These are phyloP conservation scores for Sisymbrium altissimum DNA, from an alignment of 345 rosid species.

Conservation along the genomic window DNA sequence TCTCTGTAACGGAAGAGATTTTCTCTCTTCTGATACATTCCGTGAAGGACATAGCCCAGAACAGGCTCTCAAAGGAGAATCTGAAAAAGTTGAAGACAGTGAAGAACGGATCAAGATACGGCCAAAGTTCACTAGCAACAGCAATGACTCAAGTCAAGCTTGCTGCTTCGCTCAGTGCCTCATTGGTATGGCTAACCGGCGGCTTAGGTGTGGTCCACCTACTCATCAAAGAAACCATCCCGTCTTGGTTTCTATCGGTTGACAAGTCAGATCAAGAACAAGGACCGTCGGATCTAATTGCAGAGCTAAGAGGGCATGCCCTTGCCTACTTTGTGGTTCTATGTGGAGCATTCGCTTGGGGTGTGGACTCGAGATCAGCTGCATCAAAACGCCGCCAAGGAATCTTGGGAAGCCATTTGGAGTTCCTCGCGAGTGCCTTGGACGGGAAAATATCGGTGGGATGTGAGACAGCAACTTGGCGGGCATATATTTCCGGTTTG, in stretches of 20 bases:
- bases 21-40: constrained; percentile 77
- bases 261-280: constrained; percentile 53
- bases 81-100: constrained; percentile 54
- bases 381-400: constrained; percentile 70
- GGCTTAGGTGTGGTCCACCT: constrained; percentile 69
- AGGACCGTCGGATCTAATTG: constrained; percentile 54
- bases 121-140: constrained; percentile 66
- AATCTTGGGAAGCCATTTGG: constrained; percentile 63
- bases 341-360: constrained; percentile 92
- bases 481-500: constrained; percentile 68
- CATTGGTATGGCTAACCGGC: constrained; percentile 85
- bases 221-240: constrained; percentile 77
- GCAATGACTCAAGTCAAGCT: constrained; percentile 79
- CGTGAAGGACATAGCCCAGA: constrained; percentile 65
- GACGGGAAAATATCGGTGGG: constrained; percentile 91
- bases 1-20: constrained; percentile 70
- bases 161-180: constrained; percentile 89
- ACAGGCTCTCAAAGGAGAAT: constrained; percentile 48
- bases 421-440: constrained; percentile 74
- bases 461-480: constrained; percentile 68
- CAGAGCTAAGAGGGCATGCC: constrained; percentile 77
- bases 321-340: constrained; percentile 79
- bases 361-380: constrained; percentile 65
- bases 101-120: constrained; percentile 62
- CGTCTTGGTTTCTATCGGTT: constrained; percentile 85